Base-by-base conservation (phyloP, 225 moss, liverwort and hornwort genomes). In the Sphagnum tenellum region DNA sequence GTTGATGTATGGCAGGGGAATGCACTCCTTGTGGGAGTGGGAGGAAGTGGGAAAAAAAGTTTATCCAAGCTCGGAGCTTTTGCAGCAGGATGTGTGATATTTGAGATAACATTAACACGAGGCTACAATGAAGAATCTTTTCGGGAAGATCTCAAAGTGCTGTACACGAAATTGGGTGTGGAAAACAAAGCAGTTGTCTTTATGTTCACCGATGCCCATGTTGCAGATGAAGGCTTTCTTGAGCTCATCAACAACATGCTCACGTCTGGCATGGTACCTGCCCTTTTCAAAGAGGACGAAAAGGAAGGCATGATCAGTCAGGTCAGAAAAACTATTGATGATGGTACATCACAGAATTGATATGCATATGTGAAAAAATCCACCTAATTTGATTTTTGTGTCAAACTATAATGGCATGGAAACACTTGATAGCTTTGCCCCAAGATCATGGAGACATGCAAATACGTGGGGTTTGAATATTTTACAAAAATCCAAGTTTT, bases 191-290 rank as follows among this genome's bases (percentile, higher is more conserved):
- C 61, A 0, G 78, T 94, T 2, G 91, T 89, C 7, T 94, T 94
- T 72, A 75, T 94, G 3, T 94, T 91, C 55, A 91, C 89, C 0
- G 94, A 91, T 72, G 89, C 91, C 8, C 94, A 94, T 66, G 91
- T 94, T 13, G 89, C 77, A 0, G 62, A 88, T 44, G 94, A 94
- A 74, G 87, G 89, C 0, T 94, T 94, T 57, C 68, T 94, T 49
- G 91, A 91, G 50, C 71, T 94, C 0, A 91, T 94, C 12, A 94
- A 94, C 52, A 94, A 94, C 44, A 91, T 94, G 91, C 87, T 94
- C 3, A 94, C 91, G 7, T 91, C 91, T 4, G 94, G 94, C 63
- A 91, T 94, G 89, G 87, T 94, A 7, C 91, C 91, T 2, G 85
- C 87, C 46, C 79, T 94, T 44, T 91, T 94, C 60, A 91, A 94